Evolutionary conservation across 1,139 yeast species (phyloP).

Genomic region (Yamadazyma oceani): DNA sequence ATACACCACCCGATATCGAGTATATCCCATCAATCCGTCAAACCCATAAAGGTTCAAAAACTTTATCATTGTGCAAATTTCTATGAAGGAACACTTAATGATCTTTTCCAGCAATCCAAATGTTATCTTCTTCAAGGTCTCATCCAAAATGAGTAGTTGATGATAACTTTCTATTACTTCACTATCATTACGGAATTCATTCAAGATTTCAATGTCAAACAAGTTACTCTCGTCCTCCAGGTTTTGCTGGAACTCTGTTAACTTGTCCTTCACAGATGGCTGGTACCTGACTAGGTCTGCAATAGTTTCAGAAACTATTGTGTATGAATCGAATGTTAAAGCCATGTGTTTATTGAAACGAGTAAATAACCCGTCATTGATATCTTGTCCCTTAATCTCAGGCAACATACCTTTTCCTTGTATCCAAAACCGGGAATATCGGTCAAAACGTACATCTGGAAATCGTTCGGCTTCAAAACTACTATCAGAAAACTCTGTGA

Average conservation of each 20-base stretch:
- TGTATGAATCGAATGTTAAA: too few species aligned
- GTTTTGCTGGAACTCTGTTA: conserved; percentile 4
- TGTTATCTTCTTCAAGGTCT: too few species aligned
- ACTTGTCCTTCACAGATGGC: conserved; percentile 2
- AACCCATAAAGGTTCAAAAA: conserved; percentile 2
- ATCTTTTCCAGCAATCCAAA: neutral
- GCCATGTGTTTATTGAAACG: too few species aligned
- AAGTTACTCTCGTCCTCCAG: conserved; percentile 13
- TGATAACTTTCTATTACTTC: neutral
- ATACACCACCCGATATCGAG: conserved; percentile 1
- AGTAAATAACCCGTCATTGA: too few species aligned
- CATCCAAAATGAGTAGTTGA: neutral
- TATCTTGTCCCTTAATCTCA: too few species aligned
- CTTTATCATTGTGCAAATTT: neutral
- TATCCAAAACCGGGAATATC: too few species aligned
- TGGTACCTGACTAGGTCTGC: neutral
- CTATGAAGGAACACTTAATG: neutral
- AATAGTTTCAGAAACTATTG: too few species aligned
- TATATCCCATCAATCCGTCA: conserved; percentile 6
- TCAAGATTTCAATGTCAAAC: conserved; percentile 34
- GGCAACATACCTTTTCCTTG: too few species aligned
- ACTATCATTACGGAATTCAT: conserved; percentile 28
- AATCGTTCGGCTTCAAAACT: too few species aligned
- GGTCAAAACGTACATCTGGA: too few species aligned
- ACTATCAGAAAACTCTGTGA: too few species aligned